These are phyloP conservation scores for Ophiostoma ips DNA, from an alignment of 2,329 filamentous ascomycete genomes.

Conservation along the genomic window DNA sequence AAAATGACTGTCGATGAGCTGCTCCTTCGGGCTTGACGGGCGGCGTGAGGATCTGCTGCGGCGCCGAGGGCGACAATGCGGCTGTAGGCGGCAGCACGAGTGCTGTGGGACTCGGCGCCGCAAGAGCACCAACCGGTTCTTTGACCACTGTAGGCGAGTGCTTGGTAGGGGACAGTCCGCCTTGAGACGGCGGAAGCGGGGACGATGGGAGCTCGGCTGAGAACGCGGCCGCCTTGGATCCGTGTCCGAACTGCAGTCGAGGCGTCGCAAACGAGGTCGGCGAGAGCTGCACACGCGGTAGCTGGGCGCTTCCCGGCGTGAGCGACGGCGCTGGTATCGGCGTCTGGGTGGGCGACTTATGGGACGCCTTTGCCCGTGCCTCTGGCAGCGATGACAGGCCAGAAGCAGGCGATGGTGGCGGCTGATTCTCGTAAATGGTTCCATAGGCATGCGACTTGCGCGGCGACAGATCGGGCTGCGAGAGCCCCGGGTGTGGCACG, in stretches of 20 bases:
- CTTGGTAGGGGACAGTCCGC: slow-evolving; percentile 38
- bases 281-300: slow-evolving; percentile 12
- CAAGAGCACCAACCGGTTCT: slow-evolving; percentile 17
- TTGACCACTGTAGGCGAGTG: slow-evolving; percentile 31
- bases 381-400: too few relatives aligned
- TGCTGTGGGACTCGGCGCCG: slow-evolving; percentile 20
- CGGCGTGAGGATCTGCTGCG: slow-evolving; percentile 43
- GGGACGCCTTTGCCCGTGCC: slow-evolving; percentile 2
- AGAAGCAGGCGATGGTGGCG: slow-evolving; percentile 13
- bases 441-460: slow-evolving; percentile 27
- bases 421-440: slow-evolving; percentile 23
- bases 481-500: slow-evolving; percentile 28
- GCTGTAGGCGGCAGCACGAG: slow-evolving; percentile 44
- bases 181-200: slow-evolving; percentile 29
- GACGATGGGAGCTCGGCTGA: slow-evolving; percentile 20
- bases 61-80: slow-evolving; percentile 42
- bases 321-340: slow-evolving; percentile 5
- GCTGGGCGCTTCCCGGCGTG: slow-evolving; percentile 3
- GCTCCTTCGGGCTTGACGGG: slow-evolving; percentile 38
- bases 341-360: not conserved
- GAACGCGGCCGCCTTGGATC: slow-evolving; percentile 1
- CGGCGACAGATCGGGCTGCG: slow-evolving; percentile 27
- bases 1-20: slow-evolving; percentile 16
- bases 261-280: slow-evolving; percentile 16
- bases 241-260: slow-evolving; percentile 17